Evolutionary conservation across 768 basidiomycete genomes (phyloP).

Genomic region (Trametes gibbosa): DNA sequence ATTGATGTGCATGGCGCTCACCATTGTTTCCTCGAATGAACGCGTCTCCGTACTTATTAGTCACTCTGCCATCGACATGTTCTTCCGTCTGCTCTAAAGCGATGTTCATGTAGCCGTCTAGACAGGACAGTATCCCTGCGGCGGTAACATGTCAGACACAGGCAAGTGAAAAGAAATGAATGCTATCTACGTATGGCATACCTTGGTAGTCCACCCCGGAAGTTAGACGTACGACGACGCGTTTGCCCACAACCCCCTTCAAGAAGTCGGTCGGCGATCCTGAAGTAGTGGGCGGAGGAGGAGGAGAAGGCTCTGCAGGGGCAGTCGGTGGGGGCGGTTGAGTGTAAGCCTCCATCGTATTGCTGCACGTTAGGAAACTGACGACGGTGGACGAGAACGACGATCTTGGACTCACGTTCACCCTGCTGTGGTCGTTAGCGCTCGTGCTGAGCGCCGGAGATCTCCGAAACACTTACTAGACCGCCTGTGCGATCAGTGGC

Average conservation of each 20-base stretch:
- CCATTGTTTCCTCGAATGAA: slow-evolving; percentile 96
- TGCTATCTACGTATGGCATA: too few relatives aligned
- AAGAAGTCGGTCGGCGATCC: slow-evolving; percentile 93
- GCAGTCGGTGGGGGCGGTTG: slow-evolving; percentile 37
- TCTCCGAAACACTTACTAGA: too few relatives aligned
- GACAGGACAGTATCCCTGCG: slow-evolving; percentile 85
- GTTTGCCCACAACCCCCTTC: slow-evolving; percentile 95
- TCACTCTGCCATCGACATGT: slow-evolving; percentile 82
- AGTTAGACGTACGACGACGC: slow-evolving; percentile 86
- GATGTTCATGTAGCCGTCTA: slow-evolving; percentile 99
- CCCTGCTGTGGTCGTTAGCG: too few relatives aligned
- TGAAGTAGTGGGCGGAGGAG: slow-evolving; percentile 47
- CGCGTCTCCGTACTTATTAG: too few relatives aligned
- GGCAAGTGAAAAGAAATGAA: slow-evolving; percentile 3
- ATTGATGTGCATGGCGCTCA: slow-evolving; percentile 31
- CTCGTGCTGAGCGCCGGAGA: too few relatives aligned
- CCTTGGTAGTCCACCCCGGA: slow-evolving; percentile 94
- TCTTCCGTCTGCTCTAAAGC: slow-evolving; percentile 97
- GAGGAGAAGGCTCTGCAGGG: slow-evolving; percentile 36
- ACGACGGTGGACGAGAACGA: too few relatives aligned
- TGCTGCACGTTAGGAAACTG: too few relatives aligned
- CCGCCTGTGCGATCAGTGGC: too few relatives aligned
- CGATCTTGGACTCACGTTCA: too few relatives aligned
- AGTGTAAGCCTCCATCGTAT: slow-evolving; percentile 29
- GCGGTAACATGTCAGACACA: neutral